Percentiles rank a stretch among this genome's conserved stretches.
These are phyloP conservation scores for Aureobasidium mangrovei DNA, from an alignment of 2,329 filamentous ascomycete genomes.

Conservation along the genomic window DNA sequence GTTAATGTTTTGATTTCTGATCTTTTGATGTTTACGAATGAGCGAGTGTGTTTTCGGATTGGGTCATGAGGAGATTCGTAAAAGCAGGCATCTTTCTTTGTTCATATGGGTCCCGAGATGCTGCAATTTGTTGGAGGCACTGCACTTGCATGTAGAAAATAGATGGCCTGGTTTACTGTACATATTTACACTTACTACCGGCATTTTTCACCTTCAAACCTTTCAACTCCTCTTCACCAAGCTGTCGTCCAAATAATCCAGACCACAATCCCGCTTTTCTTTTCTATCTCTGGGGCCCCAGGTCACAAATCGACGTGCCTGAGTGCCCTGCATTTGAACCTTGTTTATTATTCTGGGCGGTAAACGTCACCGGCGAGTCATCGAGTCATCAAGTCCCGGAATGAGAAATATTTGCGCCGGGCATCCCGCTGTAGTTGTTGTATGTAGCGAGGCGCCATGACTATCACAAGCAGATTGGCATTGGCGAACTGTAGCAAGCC, in stretches of 20 bases:
- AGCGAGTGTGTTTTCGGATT: not conserved
- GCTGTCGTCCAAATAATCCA: not conserved
- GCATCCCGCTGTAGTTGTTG: no score
- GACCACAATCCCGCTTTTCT: not conserved
- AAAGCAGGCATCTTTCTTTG: not conserved
- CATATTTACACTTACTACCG: not conserved
- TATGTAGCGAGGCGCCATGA: no score
- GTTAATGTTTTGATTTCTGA: not conserved
- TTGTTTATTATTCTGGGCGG: no score
- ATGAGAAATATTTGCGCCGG: no score
- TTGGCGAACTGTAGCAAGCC: no score
- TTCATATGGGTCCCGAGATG: constrained; percentile 1
- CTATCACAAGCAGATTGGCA: no score
- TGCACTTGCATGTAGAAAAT: not conserved
- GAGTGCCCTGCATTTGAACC: not conserved
- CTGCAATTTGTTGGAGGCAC: not conserved
- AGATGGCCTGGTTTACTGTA: not conserved
- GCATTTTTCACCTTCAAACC: not conserved
- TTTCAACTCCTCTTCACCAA: not conserved
- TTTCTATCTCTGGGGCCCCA: constrained; percentile 5
- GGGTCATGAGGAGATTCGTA: not conserved
- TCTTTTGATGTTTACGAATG: not conserved
- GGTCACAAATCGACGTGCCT: not conserved
- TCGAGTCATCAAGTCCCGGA: no score
- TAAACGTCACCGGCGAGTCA: no score